Evolutionary conservation across 192 early-diverging fungal genomes (phyloP), one percentile per base, ranked within the genome.

Genomic region (Umbelopsis isabellina): DNA sequence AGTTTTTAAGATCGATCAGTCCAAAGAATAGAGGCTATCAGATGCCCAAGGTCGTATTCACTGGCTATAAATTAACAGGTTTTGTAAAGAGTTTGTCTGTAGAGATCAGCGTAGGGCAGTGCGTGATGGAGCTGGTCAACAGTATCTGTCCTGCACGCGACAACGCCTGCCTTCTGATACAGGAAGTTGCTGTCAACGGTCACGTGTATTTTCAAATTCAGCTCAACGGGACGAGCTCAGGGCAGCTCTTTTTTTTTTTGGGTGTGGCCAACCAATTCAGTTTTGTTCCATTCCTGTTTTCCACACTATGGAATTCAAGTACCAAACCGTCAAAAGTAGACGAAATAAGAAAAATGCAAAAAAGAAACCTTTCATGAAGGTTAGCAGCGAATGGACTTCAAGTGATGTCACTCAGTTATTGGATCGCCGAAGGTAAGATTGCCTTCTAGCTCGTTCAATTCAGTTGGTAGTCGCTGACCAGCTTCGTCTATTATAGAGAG

Each of bases 371-470:
- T 25, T 68, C 16, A 52, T 73, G 23, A 73, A 73, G 20, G 72
- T 68, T 44, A 41, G 20, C 58, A 53, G 58, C 1, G 72, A 73
- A 41, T 73, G 72, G 72, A 73, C 66, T 22, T n/a, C 68, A 11
- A 33, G 67, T 23, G 72, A 73, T 68, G 46, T 73, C 50, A 58
- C 47, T 15, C 46, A 66, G 12, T n/a, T 53, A 21, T 48, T 73
- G 9, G 48, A 50, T 46, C 65, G 67, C 3, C 49, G 72, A 49
- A 73, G 67, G 72, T 73, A 72, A 46, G 47, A 15, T 21, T 46
- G 20, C 12, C 18, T 11, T 52, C 22, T 33, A 12, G 37, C 15
- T 18, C 18, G 23, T 65, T 4, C n/a, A 21, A 51, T 22, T 23
- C 44, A 10, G n/a, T 65, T 6, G 55, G n/a, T 51, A 41, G 16